phyloP scores from a whole-genome alignment of 2,329 filamentous ascomycete species.

The Colletotrichum cereale region DNA sequence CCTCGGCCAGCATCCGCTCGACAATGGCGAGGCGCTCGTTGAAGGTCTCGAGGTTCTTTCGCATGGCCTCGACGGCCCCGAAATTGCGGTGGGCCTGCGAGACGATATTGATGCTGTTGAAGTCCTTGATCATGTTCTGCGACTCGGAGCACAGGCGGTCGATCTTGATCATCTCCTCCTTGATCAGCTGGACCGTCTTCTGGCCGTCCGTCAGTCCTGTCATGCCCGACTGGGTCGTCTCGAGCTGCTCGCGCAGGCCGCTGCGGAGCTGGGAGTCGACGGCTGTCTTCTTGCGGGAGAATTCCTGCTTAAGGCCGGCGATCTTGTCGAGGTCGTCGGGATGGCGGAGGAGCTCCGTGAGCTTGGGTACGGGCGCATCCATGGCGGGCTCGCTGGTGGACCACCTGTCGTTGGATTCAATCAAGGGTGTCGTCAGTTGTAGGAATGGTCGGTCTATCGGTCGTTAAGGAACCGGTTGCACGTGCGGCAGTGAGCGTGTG shows the following conservation, averaged over 20 bases:
- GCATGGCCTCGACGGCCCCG: conserved; percentile 93
- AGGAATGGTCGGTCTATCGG: background rate
- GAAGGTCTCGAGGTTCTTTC: conserved; percentile 88
- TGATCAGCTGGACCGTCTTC: conserved; percentile 90
- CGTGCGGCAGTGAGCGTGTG: background rate
- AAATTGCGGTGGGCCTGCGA: conserved; percentile 98
- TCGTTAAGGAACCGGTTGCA: background rate
- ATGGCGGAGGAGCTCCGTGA: conserved; percentile 92
- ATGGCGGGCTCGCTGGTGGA: conserved; percentile 53
- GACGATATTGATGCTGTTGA: conserved; percentile 90
- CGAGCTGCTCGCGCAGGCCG: conserved; percentile 91
- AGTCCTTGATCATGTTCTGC: conserved; percentile 97
- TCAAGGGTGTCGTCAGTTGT: conserved; percentile 4
- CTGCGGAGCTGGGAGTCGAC: conserved; percentile 91
- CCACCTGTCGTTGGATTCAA: background rate
- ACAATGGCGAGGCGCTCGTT: conserved; percentile 81
- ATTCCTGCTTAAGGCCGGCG: conserved; percentile 87
- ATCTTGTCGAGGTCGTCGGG: conserved; percentile 99
- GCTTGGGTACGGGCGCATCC: conserved; percentile 80
- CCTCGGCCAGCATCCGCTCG: conserved; percentile 82
- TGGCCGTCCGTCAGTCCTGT: conserved; percentile 89
- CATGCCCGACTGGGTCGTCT: conserved; percentile 95
- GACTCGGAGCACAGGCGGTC: conserved; percentile 97
- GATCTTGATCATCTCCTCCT: conserved; percentile 98
- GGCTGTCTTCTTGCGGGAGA: conserved; percentile 91